Evolutionary conservation across 1,139 yeast genomes (phyloP), one percentile per base, ranked within the genome.

Genomic region (Yamadazyma buinensis): DNA sequence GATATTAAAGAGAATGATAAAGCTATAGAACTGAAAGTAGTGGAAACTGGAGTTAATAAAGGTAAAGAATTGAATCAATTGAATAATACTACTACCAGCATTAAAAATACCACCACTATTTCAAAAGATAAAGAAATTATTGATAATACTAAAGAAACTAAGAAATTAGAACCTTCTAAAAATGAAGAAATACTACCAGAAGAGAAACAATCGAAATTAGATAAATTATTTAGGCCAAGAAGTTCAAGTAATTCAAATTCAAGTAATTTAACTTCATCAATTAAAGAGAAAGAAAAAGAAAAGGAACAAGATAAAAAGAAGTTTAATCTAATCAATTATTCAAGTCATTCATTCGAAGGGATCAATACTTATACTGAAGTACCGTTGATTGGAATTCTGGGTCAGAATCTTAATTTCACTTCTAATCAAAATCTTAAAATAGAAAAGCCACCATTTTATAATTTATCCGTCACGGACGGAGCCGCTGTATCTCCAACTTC

Each of bases 261-360:
- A 2, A n/a, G n/a, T n/a, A n/a, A n/a, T n/a, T n/a, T n/a, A n/a
- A 39, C 37, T 14, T 8, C 28, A 2, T 28, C 30, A 1, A n/a
- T 30, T 2, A 34, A 36, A 5, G 19, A 17, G 7, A n/a, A n/a
- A n/a, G n/a, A n/a, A n/a, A n/a, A n/a, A n/a, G n/a, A n/a, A n/a
- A n/a, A n/a, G n/a, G n/a, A n/a, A n/a, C n/a, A n/a, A n/a, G 34
- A 32, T 19, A 44, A 43, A 26, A 45, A 43, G 17, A 40, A 36
- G 27, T 41, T 39, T 32, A 46, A 42, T 27, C 31, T 45, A 17
- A 33, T 42, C 9, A 44, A 42, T 28, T 44, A 44, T 30, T 35
- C 45, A 5, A 43, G 46, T 8, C 30, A 42, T 7, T 35, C 48
- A 9, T 40, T 46, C 33, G 49, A 45, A 29, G 50, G 50, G 1